Base-by-base conservation (phyloP, 1,284 basidiomycete species). In the Sphagnurus paluster region DNA sequence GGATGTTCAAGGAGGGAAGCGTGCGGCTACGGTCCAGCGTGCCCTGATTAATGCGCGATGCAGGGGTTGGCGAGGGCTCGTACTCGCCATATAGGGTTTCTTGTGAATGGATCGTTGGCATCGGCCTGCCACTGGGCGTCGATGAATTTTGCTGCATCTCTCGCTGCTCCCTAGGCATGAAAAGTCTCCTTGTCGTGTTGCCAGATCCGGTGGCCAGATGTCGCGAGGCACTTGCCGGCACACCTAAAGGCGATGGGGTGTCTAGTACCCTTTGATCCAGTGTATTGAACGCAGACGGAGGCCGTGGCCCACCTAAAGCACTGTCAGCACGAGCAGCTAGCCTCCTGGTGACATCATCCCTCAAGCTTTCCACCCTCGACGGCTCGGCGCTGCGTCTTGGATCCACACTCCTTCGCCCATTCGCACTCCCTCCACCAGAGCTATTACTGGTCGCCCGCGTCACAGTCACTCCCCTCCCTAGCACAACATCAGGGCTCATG, bases 41-140 rank as follows among this genome's bases (percentile, higher is more conserved):
- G 23, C 24, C 52, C 28, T 38, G 44, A 20, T 55, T 46, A 13
- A 64, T 64, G 32, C 81, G 70, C 6, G 79, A 67, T 3, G 67
- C 69, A 28, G 83, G 84, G 0, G 83, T 84, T 0, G 85, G 84
- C 2, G 84, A 85, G 0, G 84, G 82, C 11, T 86, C 84, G 49
- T 80, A 73, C 2, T 49, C 52, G n/a, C 66, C 67, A 21, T 68
- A 67, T 2, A 74, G 36, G 13, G 67, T 74, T 56, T 69, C 72
- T 41, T 66, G 77, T 40, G 69, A 77, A 55, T 72, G 74, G 42
- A 67, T 66, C 17, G 65, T 59, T 1, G 60, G 50, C 43, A 76
- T 54, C 14, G n/a, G n/a, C n/a, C 52, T 53, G 17, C 44, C 48
- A 34, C 33, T 44, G 4, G 46, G 26, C 14, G 48, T 44, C 20